phyloP scores from a whole-genome alignment of 2,329 filamentous ascomycete species.

The Colletotrichum sp. region DNA sequence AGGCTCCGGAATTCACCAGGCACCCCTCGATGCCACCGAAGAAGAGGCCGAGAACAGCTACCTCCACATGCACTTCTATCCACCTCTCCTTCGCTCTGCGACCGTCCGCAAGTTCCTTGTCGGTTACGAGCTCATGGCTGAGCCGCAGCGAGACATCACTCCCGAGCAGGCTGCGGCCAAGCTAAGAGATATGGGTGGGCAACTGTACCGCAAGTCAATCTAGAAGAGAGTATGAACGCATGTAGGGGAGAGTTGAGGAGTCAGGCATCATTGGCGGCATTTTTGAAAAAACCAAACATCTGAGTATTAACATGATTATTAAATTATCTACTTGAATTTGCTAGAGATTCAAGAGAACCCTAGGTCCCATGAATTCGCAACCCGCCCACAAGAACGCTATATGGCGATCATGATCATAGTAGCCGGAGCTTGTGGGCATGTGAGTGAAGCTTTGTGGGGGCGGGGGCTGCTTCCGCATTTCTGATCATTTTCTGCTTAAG shows the following conservation, averaged over 20 bases:
- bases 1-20: conserved; percentile 95
- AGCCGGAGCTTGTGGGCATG: too few species aligned
- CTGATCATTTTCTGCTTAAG: not conserved
- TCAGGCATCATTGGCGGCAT: not conserved
- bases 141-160: conserved; percentile 98
- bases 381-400: too few species aligned
- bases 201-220: conserved; percentile 79
- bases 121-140: conserved; percentile 94
- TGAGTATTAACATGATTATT: not conserved
- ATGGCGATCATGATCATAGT: too few species aligned
- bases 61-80: conserved; percentile 98
- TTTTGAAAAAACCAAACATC: not conserved
- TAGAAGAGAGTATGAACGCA: conserved; percentile 9
- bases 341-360: not conserved
- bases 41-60: conserved; percentile 89
- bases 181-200: conserved; percentile 77
- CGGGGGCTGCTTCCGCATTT: not conserved
- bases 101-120: conserved; percentile 97
- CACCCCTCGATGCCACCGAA: conserved; percentile 79
- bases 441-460: too few species aligned
- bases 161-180: conserved; percentile 90
- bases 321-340: not conserved
- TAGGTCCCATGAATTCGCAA: too few species aligned
- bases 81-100: conserved; percentile 87
- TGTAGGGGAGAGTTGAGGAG: not conserved